phyloP scores from a whole-genome alignment of 768 basidiomycete genomes.

The Exsudoporus frostii region DNA sequence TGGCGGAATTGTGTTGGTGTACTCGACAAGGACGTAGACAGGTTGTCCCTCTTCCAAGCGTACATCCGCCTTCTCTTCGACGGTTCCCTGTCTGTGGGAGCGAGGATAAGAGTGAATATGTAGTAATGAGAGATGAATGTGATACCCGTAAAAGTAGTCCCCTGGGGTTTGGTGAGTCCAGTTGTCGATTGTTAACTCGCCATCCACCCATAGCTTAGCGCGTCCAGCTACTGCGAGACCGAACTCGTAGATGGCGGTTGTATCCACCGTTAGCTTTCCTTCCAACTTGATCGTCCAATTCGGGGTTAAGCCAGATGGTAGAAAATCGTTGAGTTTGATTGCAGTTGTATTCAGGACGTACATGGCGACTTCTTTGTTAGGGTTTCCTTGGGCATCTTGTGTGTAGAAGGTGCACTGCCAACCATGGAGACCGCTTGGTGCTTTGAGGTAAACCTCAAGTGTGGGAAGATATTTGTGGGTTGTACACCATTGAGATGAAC shows the following conservation, averaged over 20 bases:
- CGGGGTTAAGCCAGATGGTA: not conserved
- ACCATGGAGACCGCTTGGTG: not conserved
- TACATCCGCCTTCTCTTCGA: not conserved
- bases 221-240: not conserved
- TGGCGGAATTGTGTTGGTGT: not conserved
- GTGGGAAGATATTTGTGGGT: not conserved
- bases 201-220: not conserved
- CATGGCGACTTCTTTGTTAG: not conserved
- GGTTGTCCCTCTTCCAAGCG: not conserved
- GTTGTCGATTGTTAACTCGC: not conserved
- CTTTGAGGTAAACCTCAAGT: not conserved
- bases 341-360: not conserved
- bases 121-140: too few relatives aligned
- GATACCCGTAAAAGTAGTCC: too few relatives aligned
- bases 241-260: not conserved
- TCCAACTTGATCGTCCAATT: not conserved
- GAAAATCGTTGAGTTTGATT: not conserved
- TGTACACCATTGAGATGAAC: not conserved
- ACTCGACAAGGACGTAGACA: not conserved
- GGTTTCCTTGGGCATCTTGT: not conserved
- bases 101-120: too few relatives aligned
- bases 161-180: not conserved
- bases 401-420: not conserved
- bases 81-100: too few relatives aligned
- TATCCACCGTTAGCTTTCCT: not conserved